A percentile compares a stretch with the other conserved stretches of the same genome.
These are phyloP conservation scores for Cochlearia excelsa DNA, from an alignment of 345 rosid genomes.

Conservation along the genomic window DNA sequence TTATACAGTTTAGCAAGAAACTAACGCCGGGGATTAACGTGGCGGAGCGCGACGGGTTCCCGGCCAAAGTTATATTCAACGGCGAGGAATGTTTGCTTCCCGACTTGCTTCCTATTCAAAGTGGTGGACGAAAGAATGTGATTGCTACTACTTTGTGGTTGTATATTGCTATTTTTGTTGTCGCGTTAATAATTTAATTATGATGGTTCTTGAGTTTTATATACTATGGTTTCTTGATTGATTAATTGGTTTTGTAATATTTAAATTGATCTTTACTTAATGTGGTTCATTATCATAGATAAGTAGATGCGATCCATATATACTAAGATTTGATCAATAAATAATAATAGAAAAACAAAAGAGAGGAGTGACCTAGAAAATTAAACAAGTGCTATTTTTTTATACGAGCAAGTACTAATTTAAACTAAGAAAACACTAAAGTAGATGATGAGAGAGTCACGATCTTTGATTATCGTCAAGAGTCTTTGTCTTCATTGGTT, in stretches of 20 bases:
- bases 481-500: no score
- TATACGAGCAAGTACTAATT: no score
- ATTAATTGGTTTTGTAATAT: slow-evolving; percentile 26
- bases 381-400: no score
- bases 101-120: slow-evolving; percentile 45
- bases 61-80: slow-evolving; percentile 85
- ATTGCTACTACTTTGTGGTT: slow-evolving; percentile 17
- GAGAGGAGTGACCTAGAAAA: no score
- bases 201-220: slow-evolving; percentile 14
- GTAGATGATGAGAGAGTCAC: no score
- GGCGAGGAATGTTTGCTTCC: slow-evolving; percentile 95
- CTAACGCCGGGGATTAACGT: slow-evolving; percentile 63
- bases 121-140: slow-evolving; percentile 34
- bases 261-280: slow-evolving; percentile 14
- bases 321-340: no score
- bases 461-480: no score
- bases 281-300: no score
- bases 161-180: slow-evolving; percentile 2
- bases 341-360: no score
- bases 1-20: slow-evolving; percentile 80
- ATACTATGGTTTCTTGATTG: slow-evolving; percentile 17
- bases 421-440: no score
- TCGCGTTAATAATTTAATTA: not conserved
- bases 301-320: no score
- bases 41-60: slow-evolving; percentile 77